Conservation (phyloP, 768 basidiomycete genomes). For the Agaricus blazei region DNA sequence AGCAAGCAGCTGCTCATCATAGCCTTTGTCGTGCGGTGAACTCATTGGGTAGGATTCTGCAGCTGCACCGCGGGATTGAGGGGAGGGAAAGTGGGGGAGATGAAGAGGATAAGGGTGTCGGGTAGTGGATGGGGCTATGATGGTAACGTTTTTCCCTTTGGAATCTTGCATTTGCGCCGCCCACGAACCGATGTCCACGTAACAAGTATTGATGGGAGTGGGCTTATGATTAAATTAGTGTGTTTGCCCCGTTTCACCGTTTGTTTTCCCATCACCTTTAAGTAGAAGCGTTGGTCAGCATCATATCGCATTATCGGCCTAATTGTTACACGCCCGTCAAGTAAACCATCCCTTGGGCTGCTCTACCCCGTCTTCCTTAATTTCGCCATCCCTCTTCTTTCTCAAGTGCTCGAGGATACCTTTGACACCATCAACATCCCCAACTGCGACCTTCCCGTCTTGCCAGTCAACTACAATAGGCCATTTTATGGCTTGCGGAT, state of each 20-base stretch:
- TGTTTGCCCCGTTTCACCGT: too few species aligned
- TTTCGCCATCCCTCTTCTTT: constrained; percentile 63
- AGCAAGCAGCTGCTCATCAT: constrained; percentile 4
- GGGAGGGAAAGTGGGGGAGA: neutral
- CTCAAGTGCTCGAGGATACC: constrained; percentile 60
- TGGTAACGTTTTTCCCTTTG: neutral
- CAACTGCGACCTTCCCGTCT: constrained; percentile 57
- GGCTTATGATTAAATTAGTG: too few species aligned
- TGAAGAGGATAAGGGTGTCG: neutral
- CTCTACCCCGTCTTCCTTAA: constrained; percentile 36
- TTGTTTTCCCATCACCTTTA: neutral
- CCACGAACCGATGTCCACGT: too few species aligned
- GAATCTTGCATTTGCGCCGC: too few species aligned
- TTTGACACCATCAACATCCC: constrained; percentile 67
- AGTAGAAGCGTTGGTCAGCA: neutral
- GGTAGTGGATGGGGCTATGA: neutral
- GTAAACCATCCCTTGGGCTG: constrained; percentile 55
- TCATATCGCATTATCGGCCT: too few species aligned
- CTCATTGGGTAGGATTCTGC: neutral
- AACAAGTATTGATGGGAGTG: too few species aligned
- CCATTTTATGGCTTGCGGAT: constrained; percentile 66
- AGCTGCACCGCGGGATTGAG: neutral
- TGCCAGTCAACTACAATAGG: constrained; percentile 79
- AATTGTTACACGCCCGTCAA: constrained; percentile 16
- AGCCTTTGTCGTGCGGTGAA: neutral